Conservation (phyloP, 2,329 filamentous ascomycete species). For the Sarocladium brachiariae region DNA sequence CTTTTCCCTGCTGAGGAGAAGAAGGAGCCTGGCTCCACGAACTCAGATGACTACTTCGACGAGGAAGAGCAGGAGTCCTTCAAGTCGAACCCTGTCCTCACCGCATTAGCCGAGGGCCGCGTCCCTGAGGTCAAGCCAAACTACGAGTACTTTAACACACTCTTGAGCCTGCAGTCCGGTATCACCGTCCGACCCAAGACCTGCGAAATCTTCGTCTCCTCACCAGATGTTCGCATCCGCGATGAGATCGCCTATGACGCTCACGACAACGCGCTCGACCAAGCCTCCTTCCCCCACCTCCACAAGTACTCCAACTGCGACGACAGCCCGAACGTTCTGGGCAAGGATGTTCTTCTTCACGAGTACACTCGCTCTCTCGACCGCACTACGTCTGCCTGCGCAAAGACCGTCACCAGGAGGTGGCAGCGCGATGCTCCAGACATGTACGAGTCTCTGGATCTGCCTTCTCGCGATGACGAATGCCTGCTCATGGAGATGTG, state of each 20-base stretch:
- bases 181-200: constrained; percentile 51
- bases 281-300: constrained; percentile 48
- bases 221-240: constrained; percentile 42
- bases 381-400: constrained; percentile 49
- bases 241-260: constrained; percentile 39
- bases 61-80: constrained; percentile 45
- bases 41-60: constrained; percentile 46
- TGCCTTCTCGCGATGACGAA: constrained; percentile 40
- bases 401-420: constrained; percentile 43
- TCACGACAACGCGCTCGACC: constrained; percentile 36
- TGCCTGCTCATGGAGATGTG: constrained; percentile 57
- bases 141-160: constrained; percentile 54
- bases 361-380: constrained; percentile 50
- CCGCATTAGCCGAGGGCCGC: constrained; percentile 50
- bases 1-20: constrained; percentile 52
- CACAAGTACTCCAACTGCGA: constrained; percentile 47
- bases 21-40: constrained; percentile 53
- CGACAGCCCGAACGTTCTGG: constrained; percentile 41
- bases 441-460: constrained; percentile 45
- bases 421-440: constrained; percentile 55
- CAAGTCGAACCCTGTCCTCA: constrained; percentile 58
- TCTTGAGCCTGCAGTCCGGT: constrained; percentile 45
- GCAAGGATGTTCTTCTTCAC: constrained; percentile 48
- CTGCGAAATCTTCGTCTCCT: constrained; percentile 53
- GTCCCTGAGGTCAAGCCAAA: constrained; percentile 53